Evolutionary conservation across 2,329 filamentous ascomycete genomes (phyloP).

Genomic region (Nemania diffusa): DNA sequence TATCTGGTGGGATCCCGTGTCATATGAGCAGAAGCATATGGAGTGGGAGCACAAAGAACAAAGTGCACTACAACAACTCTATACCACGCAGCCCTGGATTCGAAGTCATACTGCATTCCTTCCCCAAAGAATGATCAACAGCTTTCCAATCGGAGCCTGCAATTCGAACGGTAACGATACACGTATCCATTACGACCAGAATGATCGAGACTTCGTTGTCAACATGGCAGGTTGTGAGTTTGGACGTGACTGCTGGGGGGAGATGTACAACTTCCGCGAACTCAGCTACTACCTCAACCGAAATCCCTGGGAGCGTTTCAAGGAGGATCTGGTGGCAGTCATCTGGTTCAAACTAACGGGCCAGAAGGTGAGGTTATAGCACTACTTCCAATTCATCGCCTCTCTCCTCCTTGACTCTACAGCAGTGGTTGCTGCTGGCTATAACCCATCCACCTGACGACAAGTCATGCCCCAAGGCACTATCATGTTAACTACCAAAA

Average conservation of each 20-base stretch:
- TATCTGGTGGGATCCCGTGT: conserved; percentile 98
- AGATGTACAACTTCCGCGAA: conserved; percentile 96
- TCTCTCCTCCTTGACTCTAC: background rate
- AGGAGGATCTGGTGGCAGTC: conserved; percentile 71
- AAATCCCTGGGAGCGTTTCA: conserved; percentile 80
- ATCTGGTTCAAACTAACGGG: conserved; percentile 73
- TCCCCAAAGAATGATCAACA: conserved; percentile 91
- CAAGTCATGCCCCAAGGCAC: background rate
- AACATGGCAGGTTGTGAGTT: conserved; percentile 99
- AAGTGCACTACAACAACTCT: conserved; percentile 92
- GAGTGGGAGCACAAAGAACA: conserved; percentile 99
- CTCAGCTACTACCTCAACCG: conserved; percentile 91
- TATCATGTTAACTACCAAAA: background rate
- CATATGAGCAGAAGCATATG: conserved; percentile 99
- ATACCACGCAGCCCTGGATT: conserved; percentile 91
- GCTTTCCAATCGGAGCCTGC: conserved; percentile 91
- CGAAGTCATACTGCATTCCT: conserved; percentile 89
- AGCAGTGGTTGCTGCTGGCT: background rate
- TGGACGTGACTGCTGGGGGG: conserved; percentile 96
- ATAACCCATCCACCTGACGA: background rate
- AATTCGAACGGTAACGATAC: conserved; percentile 79
- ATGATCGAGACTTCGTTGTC: conserved; percentile 90
- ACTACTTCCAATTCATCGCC: background rate
- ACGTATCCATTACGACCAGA: conserved; percentile 84
- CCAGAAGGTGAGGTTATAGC: conserved; percentile 66